Evolutionary conservation across 2,329 filamentous ascomycete genomes (phyloP), one percentile per base, ranked within the genome.

Genomic region (Amesomyces nigricolor): DNA sequence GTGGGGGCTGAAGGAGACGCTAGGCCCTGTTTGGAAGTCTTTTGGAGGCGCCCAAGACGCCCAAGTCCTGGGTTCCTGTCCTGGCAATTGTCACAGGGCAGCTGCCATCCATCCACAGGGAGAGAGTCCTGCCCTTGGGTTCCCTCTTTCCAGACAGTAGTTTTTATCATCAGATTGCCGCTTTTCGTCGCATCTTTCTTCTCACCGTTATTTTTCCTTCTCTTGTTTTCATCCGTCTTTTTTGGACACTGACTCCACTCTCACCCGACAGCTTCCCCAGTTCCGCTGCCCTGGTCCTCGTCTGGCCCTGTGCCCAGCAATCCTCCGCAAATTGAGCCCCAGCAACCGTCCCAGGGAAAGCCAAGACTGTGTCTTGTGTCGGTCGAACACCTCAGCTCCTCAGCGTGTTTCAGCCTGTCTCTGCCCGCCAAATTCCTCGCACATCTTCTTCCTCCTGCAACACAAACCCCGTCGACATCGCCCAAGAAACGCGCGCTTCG

Each of bases 361-460:
- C 61, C 62, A 60, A 61, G 61, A 9, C 32, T 7, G 8, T 35
- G 32, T 60, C 61, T 52, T 56, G 59, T 51, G 57, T 56, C 59
- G 55, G 61, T 64, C 64, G 56, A 65, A 62, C 61, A 60, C 59
- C 58, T 54, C 58, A 57, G 48, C 63, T 64, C 62, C 64, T 60
- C 63, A 37, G 46, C 56, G 55, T 63, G 63, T 66, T 67, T 67
- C 64, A 66, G 64, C 59, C 61, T 59, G 48, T 52, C 55, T 45
- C 59, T 29, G 54, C 57, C 51, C 58, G 53, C 54, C 57, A 39
- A 61, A 57, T 56, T 48, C 58, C 53, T 59, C 59, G 54, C 59
- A 47, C 48, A 45, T 46, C 44, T 11, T 51, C 57, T 56, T 50
- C 49, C 35, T 54, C 45, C 47, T 51, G 50, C 57, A 53, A 9